Evolutionary conservation across 768 basidiomycete species (phyloP).

Genomic region (Tulasnella calospora): DNA sequence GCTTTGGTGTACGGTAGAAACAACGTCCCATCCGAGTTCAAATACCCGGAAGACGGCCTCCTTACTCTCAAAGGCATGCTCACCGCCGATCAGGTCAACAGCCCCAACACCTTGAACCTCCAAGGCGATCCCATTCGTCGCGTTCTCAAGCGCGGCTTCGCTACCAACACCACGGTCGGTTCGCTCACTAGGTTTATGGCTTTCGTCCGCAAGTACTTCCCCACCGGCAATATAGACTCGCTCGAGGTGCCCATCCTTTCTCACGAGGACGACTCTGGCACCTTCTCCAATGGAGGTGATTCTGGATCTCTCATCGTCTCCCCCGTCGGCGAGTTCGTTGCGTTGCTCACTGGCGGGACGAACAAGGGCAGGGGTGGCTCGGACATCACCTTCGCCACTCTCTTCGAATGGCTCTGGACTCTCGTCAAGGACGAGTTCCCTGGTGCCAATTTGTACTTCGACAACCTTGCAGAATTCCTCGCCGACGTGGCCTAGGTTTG

Average conservation of each 20-base stretch:
- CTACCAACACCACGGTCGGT: constrained; percentile 34
- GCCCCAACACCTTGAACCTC: constrained; percentile 32
- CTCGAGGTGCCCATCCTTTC: constrained; percentile 10
- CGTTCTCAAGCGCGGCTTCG: constrained; percentile 34
- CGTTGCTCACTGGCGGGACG: constrained; percentile 12
- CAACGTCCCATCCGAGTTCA: constrained; percentile 32
- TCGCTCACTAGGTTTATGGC: constrained; percentile 32
- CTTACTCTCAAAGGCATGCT: constrained; percentile 32
- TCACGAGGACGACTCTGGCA: constrained; percentile 3
- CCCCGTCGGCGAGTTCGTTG: neutral
- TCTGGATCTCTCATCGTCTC: constrained; percentile 17
- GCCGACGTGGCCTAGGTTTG: constrained; percentile 26
- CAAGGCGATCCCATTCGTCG: constrained; percentile 32
- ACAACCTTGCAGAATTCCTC: constrained; percentile 13
- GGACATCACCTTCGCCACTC: constrained; percentile 20
- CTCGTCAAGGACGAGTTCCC: constrained; percentile 24
- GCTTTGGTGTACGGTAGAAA: neutral
- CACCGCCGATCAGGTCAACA: constrained; percentile 30
- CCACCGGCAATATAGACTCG: constrained; percentile 26
- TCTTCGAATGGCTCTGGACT: constrained; percentile 22
- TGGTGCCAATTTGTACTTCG: constrained; percentile 25
- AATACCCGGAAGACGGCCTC: constrained; percentile 34
- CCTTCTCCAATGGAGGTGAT: constrained; percentile 24
- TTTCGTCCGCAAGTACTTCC: constrained; percentile 30
- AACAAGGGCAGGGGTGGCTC: neutral